Conservation (phyloP, 2,329 filamentous ascomycete species). For the Fusarium heterosporum region DNA sequence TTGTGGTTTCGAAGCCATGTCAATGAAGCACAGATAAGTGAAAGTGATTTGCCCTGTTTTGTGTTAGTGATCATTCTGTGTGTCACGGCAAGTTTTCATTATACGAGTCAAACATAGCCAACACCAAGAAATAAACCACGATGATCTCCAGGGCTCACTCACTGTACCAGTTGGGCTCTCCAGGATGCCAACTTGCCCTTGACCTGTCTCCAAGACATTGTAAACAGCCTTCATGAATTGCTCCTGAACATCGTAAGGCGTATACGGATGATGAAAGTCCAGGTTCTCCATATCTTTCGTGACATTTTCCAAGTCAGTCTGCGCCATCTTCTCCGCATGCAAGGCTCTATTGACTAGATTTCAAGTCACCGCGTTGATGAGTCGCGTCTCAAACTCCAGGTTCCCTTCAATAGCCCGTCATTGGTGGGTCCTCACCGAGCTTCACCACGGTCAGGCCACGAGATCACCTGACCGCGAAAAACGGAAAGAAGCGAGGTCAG, state of each 20-base stretch:
- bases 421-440: constrained; percentile 36
- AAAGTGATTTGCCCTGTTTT: constrained; percentile 85
- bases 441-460: constrained; percentile 40
- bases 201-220: constrained; percentile 74
- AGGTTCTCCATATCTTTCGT: constrained; percentile 49
- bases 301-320: constrained; percentile 33
- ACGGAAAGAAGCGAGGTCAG: neutral
- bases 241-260: constrained; percentile 87
- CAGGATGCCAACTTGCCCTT: constrained; percentile 86
- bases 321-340: constrained; percentile 34
- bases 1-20: constrained; percentile 93
- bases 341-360: neutral
- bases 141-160: constrained; percentile 35
- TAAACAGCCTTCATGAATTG: constrained; percentile 90
- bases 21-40: constrained; percentile 87
- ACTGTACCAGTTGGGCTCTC: constrained; percentile 91
- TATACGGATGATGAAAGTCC: constrained; percentile 88
- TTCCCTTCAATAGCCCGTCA: constrained; percentile 19
- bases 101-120: neutral
- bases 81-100: neutral
- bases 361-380: constrained; percentile 6
- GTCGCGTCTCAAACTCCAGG: constrained; percentile 28
- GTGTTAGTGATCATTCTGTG: constrained; percentile 9
- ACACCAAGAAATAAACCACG: no score
- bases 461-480: constrained; percentile 49